Conservation (phyloP, 176 grass and related monocot species). For the Aegilops bicornis region DNA sequence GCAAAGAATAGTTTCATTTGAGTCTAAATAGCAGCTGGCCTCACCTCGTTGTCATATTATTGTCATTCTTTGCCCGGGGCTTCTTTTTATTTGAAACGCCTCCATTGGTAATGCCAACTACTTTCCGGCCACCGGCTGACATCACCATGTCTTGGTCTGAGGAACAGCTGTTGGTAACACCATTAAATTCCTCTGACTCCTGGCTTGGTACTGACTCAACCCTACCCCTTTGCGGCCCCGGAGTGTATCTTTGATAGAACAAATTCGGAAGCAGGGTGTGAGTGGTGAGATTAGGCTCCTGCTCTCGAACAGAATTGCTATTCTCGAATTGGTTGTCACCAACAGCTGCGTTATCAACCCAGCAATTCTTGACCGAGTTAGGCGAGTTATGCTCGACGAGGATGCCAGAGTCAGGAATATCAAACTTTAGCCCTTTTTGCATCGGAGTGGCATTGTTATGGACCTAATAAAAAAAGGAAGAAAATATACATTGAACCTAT, state of each 20-base stretch:
- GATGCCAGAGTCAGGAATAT: constrained; percentile 43
- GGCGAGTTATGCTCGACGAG: constrained; percentile 40
- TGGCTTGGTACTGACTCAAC: constrained; percentile 50
- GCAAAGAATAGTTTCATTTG: constrained; percentile 8
- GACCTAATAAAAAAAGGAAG: constrained; percentile 37
- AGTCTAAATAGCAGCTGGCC: constrained; percentile 9
- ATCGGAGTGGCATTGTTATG: constrained; percentile 26
- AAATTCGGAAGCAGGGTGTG: constrained; percentile 41
- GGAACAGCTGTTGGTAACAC: constrained; percentile 44
- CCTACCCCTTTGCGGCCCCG: constrained; percentile 36
- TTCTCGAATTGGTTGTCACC: constrained; percentile 44
- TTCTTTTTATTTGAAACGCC: constrained; percentile 54
- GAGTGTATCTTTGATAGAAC: constrained; percentile 60
- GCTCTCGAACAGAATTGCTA: constrained; percentile 32
- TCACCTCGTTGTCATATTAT: constrained; percentile 55
- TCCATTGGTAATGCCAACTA: constrained; percentile 27
- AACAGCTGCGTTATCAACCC: constrained; percentile 40
- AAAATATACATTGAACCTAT: constrained; percentile 26
- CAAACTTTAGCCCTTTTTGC: constrained; percentile 53
- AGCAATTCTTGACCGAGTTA: constrained; percentile 29
- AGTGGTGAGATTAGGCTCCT: constrained; percentile 27
- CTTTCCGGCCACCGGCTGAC: constrained; percentile 50
- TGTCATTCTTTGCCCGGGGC: constrained; percentile 40
- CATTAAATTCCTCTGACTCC: constrained; percentile 46
- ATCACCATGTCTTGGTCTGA: constrained; percentile 64